Base-by-base conservation (phyloP, 306 rosid genomes). In the Geum urbanum region DNA sequence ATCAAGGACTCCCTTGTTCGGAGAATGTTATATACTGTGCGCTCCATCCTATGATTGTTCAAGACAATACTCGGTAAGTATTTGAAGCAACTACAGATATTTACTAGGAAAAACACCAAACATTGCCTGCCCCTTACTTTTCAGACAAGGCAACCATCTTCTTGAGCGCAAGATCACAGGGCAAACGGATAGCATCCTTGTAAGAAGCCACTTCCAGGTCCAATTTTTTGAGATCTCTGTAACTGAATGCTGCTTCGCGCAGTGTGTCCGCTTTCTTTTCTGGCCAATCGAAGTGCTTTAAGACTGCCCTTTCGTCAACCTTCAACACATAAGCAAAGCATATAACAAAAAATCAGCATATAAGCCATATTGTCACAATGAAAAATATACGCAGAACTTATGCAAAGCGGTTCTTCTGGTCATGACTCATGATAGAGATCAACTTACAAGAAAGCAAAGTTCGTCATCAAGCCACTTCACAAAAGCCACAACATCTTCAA, bases 381-480 rank as follows among this genome's bases (percentile, higher is more conserved):
- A 41, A 37, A 8, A n/a, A n/a, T n/a, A 40, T 35, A 3, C 39
- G 47, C 66, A 39, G 14, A 40, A n/a, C 32, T 2, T 9, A 11
- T 57, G 6, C 63, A 11, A 57, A 57, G n/a, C 11, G 63, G 44
- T 19, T 47, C 12, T 12, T 47, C 19, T 56, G 16, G 58, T 0
- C 2, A n/a, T n/a, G n/a, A n/a, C n/a, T n/a, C n/a, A n/a, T n/a
- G n/a, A n/a, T n/a, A n/a, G n/a, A n/a, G n/a, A n/a, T n/a, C n/a
- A n/a, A n/a, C 48, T 43, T 18, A 94, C 99, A 78, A 94, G 99
- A 87, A 94, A 94, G 91, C 96, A 87, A 27, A 94, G 97, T 83
- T 94, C 99, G 20, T 94, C 99, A 53, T 94, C 99, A 49, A 94
- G 88, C 99, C 99, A 94, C 86, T 88, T 90, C 72, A 94, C 99